Evolutionary conservation across 192 early-diverging fungal species (phyloP).

Genomic region (Backusella tarrabulga): DNA sequence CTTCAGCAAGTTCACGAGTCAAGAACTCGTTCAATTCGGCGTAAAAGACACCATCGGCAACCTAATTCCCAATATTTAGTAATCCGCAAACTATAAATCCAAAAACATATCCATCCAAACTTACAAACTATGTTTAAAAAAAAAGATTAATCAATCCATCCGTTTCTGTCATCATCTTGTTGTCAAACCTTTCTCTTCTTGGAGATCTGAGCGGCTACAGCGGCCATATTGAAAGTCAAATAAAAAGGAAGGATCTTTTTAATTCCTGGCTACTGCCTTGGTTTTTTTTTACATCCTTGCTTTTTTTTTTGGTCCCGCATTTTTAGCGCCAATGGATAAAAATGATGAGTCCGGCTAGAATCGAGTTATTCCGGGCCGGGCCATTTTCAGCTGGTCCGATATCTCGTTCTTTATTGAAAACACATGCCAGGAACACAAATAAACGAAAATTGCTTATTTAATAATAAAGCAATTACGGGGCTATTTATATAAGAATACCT

Average conservation of each 20-base stretch:
- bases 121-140: slow-evolving; percentile 1
- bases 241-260: slow-evolving; percentile 17
- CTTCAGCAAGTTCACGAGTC: slow-evolving; percentile 92
- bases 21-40: slow-evolving; percentile 99
- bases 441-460: too few species aligned
- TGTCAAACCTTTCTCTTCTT: slow-evolving; percentile 16
- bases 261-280: background rate
- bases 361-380: too few species aligned
- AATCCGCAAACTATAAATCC: background rate
- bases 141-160: slow-evolving; percentile 2
- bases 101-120: background rate
- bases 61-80: slow-evolving; percentile 25
- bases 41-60: slow-evolving; percentile 99
- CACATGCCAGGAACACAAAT: too few species aligned
- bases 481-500: too few species aligned
- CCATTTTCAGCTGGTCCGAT: too few species aligned
- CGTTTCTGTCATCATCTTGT: background rate
- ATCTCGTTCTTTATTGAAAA: too few species aligned
- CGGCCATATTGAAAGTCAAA: slow-evolving; percentile 19
- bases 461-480: too few species aligned
- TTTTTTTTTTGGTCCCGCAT: background rate
- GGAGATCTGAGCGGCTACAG: slow-evolving; percentile 14
- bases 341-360: too few species aligned
- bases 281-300: background rate
- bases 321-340: too few species aligned